Conservation (phyloP, 1,284 basidiomycete genomes). For the Stereum hirsutum region DNA sequence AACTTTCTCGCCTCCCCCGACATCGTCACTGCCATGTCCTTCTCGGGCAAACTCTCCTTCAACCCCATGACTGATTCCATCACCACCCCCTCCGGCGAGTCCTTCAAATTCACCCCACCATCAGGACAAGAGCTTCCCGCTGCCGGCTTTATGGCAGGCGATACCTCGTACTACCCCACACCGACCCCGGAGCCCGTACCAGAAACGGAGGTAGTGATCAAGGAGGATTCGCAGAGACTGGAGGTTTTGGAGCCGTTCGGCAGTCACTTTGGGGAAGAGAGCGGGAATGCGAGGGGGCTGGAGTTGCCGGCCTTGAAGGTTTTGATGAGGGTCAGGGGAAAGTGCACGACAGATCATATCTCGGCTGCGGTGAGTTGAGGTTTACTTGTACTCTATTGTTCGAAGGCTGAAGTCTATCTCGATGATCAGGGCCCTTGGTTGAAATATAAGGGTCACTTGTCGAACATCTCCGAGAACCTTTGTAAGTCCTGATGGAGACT, state of each 20-base stretch:
- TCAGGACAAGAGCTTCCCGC: conserved; percentile 79
- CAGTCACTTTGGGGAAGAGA: conserved; percentile 59
- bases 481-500: conserved; percentile 39
- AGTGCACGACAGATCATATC: conserved; percentile 99
- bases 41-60: conserved; percentile 92
- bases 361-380: conserved; percentile 68
- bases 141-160: conserved; percentile 77
- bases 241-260: conserved; percentile 85
- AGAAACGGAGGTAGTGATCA: conserved; percentile 75
- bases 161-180: conserved; percentile 73
- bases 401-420: neutral
- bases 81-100: conserved; percentile 60
- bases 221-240: conserved; percentile 74
- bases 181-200: conserved; percentile 73
- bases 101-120: conserved; percentile 86
- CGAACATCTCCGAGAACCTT: conserved; percentile 95
- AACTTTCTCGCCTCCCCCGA: conserved; percentile 98
- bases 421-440: conserved; percentile 80
- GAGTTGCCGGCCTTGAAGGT: conserved; percentile 83
- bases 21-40: conserved; percentile 95
- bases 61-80: conserved; percentile 88
- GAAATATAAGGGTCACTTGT: conserved; percentile 96
- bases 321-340: conserved; percentile 87
- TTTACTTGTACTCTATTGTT: too few relatives aligned
- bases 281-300: conserved; percentile 41